Percentiles rank a stretch among this genome's conserved stretches.
phyloP scores from a whole-genome alignment of 129 eudicot species.

The Erigeron canadensis region DNA sequence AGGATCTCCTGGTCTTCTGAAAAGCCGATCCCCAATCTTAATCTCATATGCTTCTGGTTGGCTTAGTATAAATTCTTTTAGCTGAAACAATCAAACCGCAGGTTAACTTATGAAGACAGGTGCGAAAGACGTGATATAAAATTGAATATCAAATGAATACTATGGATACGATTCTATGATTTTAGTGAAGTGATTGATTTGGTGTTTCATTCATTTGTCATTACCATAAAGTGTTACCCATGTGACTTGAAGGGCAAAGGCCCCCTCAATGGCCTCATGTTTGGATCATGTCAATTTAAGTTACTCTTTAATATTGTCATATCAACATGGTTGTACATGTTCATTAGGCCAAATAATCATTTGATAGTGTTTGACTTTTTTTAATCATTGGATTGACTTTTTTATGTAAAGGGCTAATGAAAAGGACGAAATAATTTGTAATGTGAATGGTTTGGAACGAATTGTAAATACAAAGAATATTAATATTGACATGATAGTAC shows the following conservation, averaged over 20 bases:
- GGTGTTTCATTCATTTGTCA: background rate
- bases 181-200: slow-evolving; percentile 1
- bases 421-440: background rate
- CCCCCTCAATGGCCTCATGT: background rate
- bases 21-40: slow-evolving; percentile 78
- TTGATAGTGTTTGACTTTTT: slow-evolving; percentile 22
- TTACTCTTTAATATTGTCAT: background rate
- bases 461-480: slow-evolving; percentile 1
- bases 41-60: slow-evolving; percentile 93
- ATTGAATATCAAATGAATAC: background rate
- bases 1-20: slow-evolving; percentile 85
- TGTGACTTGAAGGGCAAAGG: background rate
- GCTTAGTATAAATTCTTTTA: slow-evolving; percentile 68
- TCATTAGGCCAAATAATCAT: slow-evolving; percentile 16
- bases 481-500: background rate
- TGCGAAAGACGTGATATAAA: background rate
- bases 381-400: background rate
- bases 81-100: slow-evolving; percentile 37
- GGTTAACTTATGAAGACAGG: slow-evolving; percentile 2
- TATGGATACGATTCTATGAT: background rate
- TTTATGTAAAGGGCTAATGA: slow-evolving; percentile 2
- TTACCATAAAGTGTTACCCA: background rate
- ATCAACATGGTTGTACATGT: slow-evolving; percentile 16
- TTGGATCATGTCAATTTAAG: background rate
- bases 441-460: background rate